These are phyloP conservation scores for Oxyria digyna DNA, from an alignment of 148 eudicot genomes.

Conservation along the genomic window DNA sequence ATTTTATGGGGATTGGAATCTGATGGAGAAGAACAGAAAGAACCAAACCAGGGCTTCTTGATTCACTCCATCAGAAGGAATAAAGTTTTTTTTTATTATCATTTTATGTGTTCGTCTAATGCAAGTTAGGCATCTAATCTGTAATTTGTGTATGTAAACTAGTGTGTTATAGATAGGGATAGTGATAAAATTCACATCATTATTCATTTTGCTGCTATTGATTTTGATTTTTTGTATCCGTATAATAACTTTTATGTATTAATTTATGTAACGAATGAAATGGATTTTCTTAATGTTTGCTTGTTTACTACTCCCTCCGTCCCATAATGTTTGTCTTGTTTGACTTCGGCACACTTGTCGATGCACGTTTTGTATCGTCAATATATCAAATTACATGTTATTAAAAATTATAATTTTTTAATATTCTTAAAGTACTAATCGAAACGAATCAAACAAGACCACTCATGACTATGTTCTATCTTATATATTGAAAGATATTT, in stretches of 20 bases:
- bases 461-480: too few relatives aligned
- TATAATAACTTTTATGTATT: neutral
- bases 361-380: too few relatives aligned
- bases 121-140: neutral
- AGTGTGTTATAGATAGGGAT: neutral
- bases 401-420: too few relatives aligned
- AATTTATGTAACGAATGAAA: neutral
- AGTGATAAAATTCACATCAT: neutral
- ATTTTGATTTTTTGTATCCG: too few relatives aligned
- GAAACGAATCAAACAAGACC: too few relatives aligned
- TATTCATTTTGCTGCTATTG: neutral
- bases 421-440: too few relatives aligned
- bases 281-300: neutral
- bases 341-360: too few relatives aligned
- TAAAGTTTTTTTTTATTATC: neutral
- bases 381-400: too few relatives aligned
- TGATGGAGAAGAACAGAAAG: neutral
- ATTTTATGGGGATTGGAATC: neutral
- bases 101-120: neutral
- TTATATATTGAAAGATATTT: too few relatives aligned
- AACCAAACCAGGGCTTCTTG: neutral
- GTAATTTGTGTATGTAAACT: conserved; percentile 1
- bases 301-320: too few relatives aligned
- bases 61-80: neutral
- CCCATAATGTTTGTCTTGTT: too few relatives aligned